phyloP scores from a whole-genome alignment of 1,284 basidiomycete genomes.

The Filobasidium uniguttulatum region DNA sequence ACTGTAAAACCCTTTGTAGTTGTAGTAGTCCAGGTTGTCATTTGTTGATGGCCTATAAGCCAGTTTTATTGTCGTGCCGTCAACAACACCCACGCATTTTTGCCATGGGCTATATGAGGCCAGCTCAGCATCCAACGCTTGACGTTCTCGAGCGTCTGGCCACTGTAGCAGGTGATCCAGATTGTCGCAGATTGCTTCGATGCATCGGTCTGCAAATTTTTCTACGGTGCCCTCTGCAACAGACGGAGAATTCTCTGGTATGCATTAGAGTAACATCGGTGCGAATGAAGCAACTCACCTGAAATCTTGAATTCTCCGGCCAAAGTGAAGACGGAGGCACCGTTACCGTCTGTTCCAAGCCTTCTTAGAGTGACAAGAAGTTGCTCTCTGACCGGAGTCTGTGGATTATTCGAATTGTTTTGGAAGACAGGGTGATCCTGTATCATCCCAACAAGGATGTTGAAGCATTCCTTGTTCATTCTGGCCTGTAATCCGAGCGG shows the following conservation, averaged over 20 bases:
- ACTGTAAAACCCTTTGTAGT: not conserved
- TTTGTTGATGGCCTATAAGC: not conserved
- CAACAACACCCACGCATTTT: not conserved
- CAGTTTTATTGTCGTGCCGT: not conserved
- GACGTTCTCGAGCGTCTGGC: not conserved
- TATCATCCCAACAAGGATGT: not conserved
- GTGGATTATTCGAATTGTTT: not conserved
- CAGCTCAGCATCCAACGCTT: not conserved
- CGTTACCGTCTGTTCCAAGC: not conserved
- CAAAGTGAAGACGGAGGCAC: not conserved
- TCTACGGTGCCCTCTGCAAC: not conserved
- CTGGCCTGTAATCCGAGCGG: too few species aligned
- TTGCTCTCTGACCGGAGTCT: not conserved
- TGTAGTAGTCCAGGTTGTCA: not conserved
- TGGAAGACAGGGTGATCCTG: not conserved
- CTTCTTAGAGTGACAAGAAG: not conserved
- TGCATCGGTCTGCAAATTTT: not conserved
- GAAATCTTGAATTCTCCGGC: not conserved
- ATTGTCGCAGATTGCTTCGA: not conserved
- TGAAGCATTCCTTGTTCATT: not conserved
- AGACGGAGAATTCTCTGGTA: not conserved
- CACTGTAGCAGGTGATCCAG: not conserved
- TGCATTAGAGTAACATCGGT: not conserved
- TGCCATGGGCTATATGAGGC: not conserved
- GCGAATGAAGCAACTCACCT: not conserved